phyloP scores from a whole-genome alignment of 768 basidiomycete genomes.

The Xerocomellus amylosporus region DNA sequence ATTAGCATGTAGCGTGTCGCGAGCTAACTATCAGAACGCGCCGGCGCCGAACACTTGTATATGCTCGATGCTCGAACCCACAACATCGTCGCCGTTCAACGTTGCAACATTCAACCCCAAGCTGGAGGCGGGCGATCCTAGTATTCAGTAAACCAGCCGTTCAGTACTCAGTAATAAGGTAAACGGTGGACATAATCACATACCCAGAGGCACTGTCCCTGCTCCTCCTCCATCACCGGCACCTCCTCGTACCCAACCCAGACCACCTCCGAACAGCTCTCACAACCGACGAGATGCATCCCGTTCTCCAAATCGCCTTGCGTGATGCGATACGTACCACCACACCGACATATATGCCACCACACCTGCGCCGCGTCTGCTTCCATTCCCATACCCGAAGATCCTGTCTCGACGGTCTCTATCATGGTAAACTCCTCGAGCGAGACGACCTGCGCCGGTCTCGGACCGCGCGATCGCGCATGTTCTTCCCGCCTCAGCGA shows the following conservation, averaged over 20 bases:
- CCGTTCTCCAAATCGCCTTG: constrained; percentile 63
- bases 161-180: constrained; percentile 1
- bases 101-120: too few relatives aligned
- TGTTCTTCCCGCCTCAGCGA: constrained; percentile 7
- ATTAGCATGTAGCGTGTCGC: not conserved
- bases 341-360: constrained; percentile 70
- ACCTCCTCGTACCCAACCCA: constrained; percentile 81
- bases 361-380: constrained; percentile 39
- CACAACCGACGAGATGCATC: constrained; percentile 70
- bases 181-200: not conserved
- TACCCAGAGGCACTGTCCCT: not conserved
- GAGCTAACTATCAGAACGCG: not conserved
- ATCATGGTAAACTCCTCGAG: constrained; percentile 59
- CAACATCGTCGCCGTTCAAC: not conserved
- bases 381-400: constrained; percentile 22
- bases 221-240: constrained; percentile 28
- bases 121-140: not conserved
- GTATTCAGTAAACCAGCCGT: not conserved
- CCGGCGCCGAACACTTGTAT: not conserved
- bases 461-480: constrained; percentile 36
- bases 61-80: not conserved
- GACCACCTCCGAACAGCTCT: constrained; percentile 74
- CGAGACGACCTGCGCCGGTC: constrained; percentile 78
- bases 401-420: not conserved
- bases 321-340: constrained; percentile 59